Conservation (phyloP, 176 grass and related monocot genomes). For the Avena insularis region DNA sequence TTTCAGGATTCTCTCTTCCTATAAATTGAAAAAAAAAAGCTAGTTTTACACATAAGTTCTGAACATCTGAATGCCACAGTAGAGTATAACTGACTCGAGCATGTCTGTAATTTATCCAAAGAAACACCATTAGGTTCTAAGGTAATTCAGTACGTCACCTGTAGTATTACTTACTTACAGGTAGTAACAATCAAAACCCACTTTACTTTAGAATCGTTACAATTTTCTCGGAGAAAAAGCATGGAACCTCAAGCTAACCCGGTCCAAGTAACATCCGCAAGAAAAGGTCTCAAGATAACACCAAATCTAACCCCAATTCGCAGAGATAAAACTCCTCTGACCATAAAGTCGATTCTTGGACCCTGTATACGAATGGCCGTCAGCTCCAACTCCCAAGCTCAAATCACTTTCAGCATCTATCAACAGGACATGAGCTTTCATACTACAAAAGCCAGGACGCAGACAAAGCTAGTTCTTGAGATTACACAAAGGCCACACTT, state of each 20-base stretch:
- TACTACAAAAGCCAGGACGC: conserved; percentile 37
- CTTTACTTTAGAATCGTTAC: background rate
- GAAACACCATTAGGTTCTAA: background rate
- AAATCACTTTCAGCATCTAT: conserved; percentile 44
- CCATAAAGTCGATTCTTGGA: conserved; percentile 26
- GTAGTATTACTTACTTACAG: background rate
- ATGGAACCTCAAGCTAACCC: background rate
- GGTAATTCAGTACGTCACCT: background rate
- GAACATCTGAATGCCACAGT: conserved; percentile 11
- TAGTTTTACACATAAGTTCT: background rate
- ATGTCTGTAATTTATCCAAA: background rate
- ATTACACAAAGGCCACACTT: conserved; percentile 25
- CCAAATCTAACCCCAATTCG: background rate
- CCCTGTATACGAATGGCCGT: background rate
- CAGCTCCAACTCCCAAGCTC: conserved; percentile 40
- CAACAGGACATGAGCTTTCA: conserved; percentile 45
- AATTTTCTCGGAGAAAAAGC: background rate
- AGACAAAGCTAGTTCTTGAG: conserved; percentile 38
- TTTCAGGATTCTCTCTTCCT: background rate
- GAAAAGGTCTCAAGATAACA: background rate
- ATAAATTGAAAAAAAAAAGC: background rate
- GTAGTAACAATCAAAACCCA: background rate
- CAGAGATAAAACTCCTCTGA: conserved; percentile 17
- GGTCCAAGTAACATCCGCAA: conserved; percentile 22
- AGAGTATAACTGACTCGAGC: background rate